Evolutionary conservation across 1,284 basidiomycete genomes (phyloP), one percentile per base, ranked within the genome.

Genomic region (Pisolithus thermaeus): DNA sequence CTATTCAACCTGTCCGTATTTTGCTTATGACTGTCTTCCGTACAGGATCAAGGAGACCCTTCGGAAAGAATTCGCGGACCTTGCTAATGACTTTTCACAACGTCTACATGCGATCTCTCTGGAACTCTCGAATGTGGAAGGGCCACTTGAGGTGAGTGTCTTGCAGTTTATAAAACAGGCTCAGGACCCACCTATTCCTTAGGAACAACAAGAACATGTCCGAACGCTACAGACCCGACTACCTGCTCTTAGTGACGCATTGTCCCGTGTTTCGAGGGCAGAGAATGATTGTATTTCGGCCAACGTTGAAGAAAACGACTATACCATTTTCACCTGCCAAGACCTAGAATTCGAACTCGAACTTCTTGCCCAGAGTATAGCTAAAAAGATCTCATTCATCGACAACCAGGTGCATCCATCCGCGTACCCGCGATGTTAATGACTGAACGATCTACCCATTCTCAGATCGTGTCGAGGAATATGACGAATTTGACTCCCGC

Each of bases 301-400:
- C 18, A 97, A 95, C 59, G 88, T 97, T 3, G 96, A 97, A 64
- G 96, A 97, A 69, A 97, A 97, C 67, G 95, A 97, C 66, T 92
- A 97, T 63, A 97, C 95, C 0, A 83, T 96, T 14, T 90, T 95
- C 62, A 94, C 90, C 1, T 81, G 80, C 58, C 90, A 94, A 65
- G 96, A 98, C 68, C 77, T 98, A 22, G 83, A 85, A 53, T 97
- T 94, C 59, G 96, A 98, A 71, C 77, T 95, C 2, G 87, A 90
- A 64, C 76, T 95, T 12, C 79, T 97, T 9, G 79, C 83, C 47
- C 88, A 89, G 56, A 88, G 84, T 41, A 80, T 97, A 23, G 78
- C 79, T 28, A 93, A 94, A 77, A 95, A 97, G 76, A 84, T 95
- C 36, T 83, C 88, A 0, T 98, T 98, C 67, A 90, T 97, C 53